phyloP scores from a whole-genome alignment of 1,284 basidiomycete species.

The Psilocybe mexicana region DNA sequence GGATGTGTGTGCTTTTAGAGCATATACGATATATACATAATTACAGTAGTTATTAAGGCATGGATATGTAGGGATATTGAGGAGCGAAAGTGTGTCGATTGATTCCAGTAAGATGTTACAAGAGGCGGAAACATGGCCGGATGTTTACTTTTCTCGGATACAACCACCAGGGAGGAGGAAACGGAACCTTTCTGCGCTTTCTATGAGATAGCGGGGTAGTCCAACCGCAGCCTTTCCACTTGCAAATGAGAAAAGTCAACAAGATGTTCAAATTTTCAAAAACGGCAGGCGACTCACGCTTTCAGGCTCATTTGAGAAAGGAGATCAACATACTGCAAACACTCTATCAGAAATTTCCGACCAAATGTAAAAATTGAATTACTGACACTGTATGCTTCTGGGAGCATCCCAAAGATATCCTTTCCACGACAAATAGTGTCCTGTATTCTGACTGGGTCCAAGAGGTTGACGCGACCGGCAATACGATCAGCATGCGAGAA shows the following conservation, averaged over 20 bases:
- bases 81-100: too few species aligned
- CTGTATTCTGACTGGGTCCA: constrained; percentile 56
- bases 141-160: constrained; percentile 27
- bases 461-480: constrained; percentile 51
- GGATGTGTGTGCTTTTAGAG: too few species aligned
- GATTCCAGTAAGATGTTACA: too few species aligned
- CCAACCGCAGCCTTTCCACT: constrained; percentile 49
- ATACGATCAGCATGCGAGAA: constrained; percentile 70
- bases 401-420: constrained; percentile 68
- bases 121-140: too few species aligned
- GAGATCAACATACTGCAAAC: constrained; percentile 50
- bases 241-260: constrained; percentile 7
- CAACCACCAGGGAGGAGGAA: constrained; percentile 66
- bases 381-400: constrained; percentile 59
- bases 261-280: background rate
- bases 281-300: constrained; percentile 38
- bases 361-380: constrained; percentile 4
- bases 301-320: constrained; percentile 50
- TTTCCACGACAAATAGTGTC: constrained; percentile 59
- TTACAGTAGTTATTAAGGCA: too few species aligned
- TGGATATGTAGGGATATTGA: too few species aligned
- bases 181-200: constrained; percentile 49
- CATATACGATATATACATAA: too few species aligned
- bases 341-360: background rate
- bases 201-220: constrained; percentile 52